A percentile compares a stretch with the other conserved stretches of the same genome.
These are phyloP conservation scores for Leccinum longicurvipes DNA, from an alignment of 768 basidiomycete genomes.

Conservation along the genomic window DNA sequence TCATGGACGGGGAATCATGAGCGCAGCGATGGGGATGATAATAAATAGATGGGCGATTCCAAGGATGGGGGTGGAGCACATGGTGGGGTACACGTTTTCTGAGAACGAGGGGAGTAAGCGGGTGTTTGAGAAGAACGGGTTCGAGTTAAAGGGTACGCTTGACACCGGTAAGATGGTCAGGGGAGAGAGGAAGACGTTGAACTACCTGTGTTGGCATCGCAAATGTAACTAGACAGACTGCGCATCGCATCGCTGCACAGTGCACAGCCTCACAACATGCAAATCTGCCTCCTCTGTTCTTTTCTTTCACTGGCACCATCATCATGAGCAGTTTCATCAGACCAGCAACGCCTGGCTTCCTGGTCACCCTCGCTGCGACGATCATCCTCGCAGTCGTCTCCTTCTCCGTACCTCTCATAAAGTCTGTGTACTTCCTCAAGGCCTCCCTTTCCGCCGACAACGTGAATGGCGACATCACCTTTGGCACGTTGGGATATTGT, in stretches of 20 bases:
- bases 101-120: constrained; percentile 60
- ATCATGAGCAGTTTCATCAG: constrained; percentile 62
- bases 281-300: not conserved
- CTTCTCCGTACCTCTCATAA: constrained; percentile 89
- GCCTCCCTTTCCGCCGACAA: constrained; percentile 53
- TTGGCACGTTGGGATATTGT: constrained; percentile 93
- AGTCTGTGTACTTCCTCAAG: constrained; percentile 85
- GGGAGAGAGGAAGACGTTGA: constrained; percentile 36
- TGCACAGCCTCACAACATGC: constrained; percentile 14
- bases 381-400: constrained; percentile 79
- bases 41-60: constrained; percentile 61
- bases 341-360: constrained; percentile 87
- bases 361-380: constrained; percentile 78
- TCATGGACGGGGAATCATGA: constrained; percentile 73
- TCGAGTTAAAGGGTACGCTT: constrained; percentile 38
- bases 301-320: not conserved
- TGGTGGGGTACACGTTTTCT: constrained; percentile 43
- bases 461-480: constrained; percentile 61
- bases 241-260: not conserved
- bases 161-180: constrained; percentile 37
- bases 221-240: too few relatives aligned
- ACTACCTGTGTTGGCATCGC: constrained; percentile 35
- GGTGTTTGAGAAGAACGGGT: constrained; percentile 69
- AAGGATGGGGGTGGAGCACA: constrained; percentile 52
- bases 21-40: constrained; percentile 53